Percentiles rank a stretch among this genome's conserved stretches.
phyloP scores from a whole-genome alignment of 768 basidiomycete species.

The Tulasnella sp. region DNA sequence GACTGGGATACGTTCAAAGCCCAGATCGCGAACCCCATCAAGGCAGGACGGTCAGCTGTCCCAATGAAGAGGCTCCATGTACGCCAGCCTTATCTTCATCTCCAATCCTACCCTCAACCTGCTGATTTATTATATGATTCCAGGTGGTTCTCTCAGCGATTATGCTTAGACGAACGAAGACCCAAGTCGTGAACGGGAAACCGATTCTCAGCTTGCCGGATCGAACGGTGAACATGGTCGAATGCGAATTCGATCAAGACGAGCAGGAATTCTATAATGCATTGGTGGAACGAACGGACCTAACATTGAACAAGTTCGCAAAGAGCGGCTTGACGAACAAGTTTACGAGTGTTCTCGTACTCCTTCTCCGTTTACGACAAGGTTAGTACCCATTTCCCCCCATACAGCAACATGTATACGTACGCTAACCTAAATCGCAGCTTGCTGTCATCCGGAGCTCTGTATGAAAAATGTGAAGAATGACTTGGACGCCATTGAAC shows the following conservation, averaged over 20 bases:
- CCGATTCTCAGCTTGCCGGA: conserved; percentile 79
- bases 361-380: conserved; percentile 85
- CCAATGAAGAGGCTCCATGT: conserved; percentile 89
- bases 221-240: conserved; percentile 68
- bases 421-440: conserved; percentile 48
- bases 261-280: conserved; percentile 81
- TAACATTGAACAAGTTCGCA: conserved; percentile 67
- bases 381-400: conserved; percentile 52
- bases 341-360: conserved; percentile 70
- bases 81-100: conserved; percentile 28
- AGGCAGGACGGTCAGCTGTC: conserved; percentile 59
- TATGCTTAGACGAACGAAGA: conserved; percentile 89
- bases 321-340: conserved; percentile 54
- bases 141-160: conserved; percentile 80
- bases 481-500: conserved; percentile 77
- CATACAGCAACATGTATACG: background rate
- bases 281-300: conserved; percentile 59
- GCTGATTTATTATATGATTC: background rate
- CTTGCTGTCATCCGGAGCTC: conserved; percentile 87
- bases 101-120: background rate
- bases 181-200: conserved; percentile 72
- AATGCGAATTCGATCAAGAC: conserved; percentile 73
- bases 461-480: conserved; percentile 74
- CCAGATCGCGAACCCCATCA: conserved; percentile 79
- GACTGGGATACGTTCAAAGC: conserved; percentile 78